These are phyloP conservation scores for Serendipita sp. DNA, from an alignment of 768 basidiomycete genomes.

Conservation along the genomic window DNA sequence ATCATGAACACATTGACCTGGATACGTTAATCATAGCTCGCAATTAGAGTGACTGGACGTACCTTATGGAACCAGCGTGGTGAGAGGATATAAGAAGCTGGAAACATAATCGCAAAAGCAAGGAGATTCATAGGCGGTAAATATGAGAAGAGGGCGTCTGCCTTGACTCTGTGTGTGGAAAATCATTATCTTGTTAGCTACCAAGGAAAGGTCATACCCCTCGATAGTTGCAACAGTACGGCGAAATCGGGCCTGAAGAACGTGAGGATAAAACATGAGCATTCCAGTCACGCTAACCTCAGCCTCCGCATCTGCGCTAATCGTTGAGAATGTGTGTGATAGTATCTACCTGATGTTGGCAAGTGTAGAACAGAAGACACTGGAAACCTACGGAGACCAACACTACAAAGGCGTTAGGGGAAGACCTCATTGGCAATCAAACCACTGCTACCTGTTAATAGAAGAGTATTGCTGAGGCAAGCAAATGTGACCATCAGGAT, in stretches of 20 bases:
- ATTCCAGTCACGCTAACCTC: conserved; percentile 37
- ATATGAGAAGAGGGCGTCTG: conserved; percentile 71
- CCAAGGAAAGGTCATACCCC: conserved; percentile 36
- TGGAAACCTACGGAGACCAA: conserved; percentile 51
- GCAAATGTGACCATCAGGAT: conserved; percentile 60
- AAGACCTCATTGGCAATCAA: background rate
- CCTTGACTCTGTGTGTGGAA: conserved; percentile 47
- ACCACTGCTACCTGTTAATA: conserved; percentile 59
- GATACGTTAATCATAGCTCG: conserved; percentile 12
- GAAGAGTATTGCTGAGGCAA: conserved; percentile 78
- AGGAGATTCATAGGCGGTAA: conserved; percentile 85
- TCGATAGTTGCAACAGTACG: conserved; percentile 89
- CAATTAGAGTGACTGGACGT: conserved; percentile 15
- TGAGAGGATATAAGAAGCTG: conserved; percentile 67
- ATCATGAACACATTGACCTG: conserved; percentile 84
- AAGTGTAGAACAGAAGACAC: conserved; percentile 17
- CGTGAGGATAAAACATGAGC: conserved; percentile 8
- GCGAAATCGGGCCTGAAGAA: conserved; percentile 73
- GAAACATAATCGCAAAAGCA: conserved; percentile 75
- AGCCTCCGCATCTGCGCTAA: conserved; percentile 84
- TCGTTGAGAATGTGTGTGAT: conserved; percentile 86
- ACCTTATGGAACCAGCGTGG: conserved; percentile 99
- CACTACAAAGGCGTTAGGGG: conserved; percentile 26
- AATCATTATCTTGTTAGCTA: conserved; percentile 2
- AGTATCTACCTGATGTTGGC: conserved; percentile 47